Percentiles rank a stretch among this genome's conserved stretches.
Conservation (phyloP, 768 basidiomycete genomes). For the Clavaria fumosa region DNA sequence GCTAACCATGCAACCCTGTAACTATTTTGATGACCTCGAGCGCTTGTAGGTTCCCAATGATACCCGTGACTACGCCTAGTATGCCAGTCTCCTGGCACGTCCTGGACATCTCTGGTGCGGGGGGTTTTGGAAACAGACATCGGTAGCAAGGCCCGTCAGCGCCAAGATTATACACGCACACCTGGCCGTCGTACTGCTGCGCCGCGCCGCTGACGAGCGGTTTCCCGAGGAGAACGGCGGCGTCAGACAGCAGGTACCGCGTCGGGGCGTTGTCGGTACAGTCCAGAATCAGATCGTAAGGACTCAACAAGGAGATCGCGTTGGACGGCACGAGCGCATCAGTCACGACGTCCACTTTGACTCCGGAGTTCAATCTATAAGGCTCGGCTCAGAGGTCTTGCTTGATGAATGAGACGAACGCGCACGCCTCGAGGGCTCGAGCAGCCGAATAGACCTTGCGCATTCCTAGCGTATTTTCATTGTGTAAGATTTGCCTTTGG, state of each 20-base stretch:
- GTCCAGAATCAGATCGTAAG: conserved; percentile 73
- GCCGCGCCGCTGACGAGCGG: conserved; percentile 91
- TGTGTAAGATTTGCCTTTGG: conserved; percentile 87
- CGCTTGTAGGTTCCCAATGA: conserved; percentile 84
- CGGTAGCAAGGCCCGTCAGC: conserved; percentile 78
- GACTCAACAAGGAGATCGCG: conserved; percentile 40
- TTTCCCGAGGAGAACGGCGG: conserved; percentile 55
- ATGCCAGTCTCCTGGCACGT: conserved; percentile 85
- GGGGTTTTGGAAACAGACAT: conserved; percentile 78
- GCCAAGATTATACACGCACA: conserved; percentile 60
- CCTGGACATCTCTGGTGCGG: conserved; percentile 44
- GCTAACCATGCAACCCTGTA: conserved; percentile 46
- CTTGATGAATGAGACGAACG: neutral
- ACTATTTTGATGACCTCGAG: conserved; percentile 75
- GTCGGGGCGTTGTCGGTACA: conserved; percentile 92
- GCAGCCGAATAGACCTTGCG: conserved; percentile 76
- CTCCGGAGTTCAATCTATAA: conserved; percentile 55
- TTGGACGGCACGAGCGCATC: conserved; percentile 44
- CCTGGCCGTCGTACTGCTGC: conserved; percentile 69
- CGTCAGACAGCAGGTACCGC: conserved; percentile 86
- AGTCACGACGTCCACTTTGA: conserved; percentile 41
- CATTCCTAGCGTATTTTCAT: conserved; percentile 54
- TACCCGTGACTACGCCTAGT: conserved; percentile 75
- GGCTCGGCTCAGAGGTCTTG: conserved; percentile 4
- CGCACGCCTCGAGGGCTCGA: conserved; percentile 46